These are phyloP conservation scores for Pythium guiyangense DNA, from an alignment of 352 stramenopile genomes.

Conservation along the genomic window DNA sequence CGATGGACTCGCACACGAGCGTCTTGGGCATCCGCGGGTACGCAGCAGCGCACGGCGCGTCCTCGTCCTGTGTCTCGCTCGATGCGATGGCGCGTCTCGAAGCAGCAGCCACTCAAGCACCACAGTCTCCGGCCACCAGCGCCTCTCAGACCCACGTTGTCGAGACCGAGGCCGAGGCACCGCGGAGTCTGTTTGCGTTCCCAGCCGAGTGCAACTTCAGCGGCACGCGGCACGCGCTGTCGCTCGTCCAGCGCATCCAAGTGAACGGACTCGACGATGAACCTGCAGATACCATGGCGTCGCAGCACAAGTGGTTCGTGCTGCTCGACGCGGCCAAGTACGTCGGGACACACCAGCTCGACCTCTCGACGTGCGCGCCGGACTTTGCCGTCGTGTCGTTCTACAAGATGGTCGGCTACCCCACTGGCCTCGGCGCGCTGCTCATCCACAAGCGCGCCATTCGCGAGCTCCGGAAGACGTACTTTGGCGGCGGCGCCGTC, in stretches of 20 bases:
- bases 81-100: slow-evolving; percentile 36
- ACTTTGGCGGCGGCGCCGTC: slow-evolving; percentile 65
- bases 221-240: slow-evolving; percentile 41
- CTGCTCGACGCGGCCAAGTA: slow-evolving; percentile 73
- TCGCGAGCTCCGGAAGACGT: slow-evolving; percentile 38
- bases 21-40: slow-evolving; percentile 60
- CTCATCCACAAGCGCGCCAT: slow-evolving; percentile 38
- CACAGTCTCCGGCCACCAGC: neutral
- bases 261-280: slow-evolving; percentile 7
- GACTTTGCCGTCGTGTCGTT: slow-evolving; percentile 81
- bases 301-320: slow-evolving; percentile 37
- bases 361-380: slow-evolving; percentile 35
- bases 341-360: slow-evolving; percentile 43
- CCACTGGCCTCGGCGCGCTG: slow-evolving; percentile 60
- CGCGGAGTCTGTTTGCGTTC: slow-evolving; percentile 54
- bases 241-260: slow-evolving; percentile 34
- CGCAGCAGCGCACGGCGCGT: slow-evolving; percentile 23
- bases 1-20: slow-evolving; percentile 70
- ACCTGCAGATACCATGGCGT: neutral
- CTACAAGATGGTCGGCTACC: slow-evolving; percentile 83
- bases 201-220: slow-evolving; percentile 81
- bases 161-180: slow-evolving; percentile 3
- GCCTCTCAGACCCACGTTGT: neutral
- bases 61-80: slow-evolving; percentile 26
- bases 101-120: neutral